Evolutionary conservation across 2,329 filamentous ascomycete species (phyloP).

Genomic region (Penicillium concentricum): DNA sequence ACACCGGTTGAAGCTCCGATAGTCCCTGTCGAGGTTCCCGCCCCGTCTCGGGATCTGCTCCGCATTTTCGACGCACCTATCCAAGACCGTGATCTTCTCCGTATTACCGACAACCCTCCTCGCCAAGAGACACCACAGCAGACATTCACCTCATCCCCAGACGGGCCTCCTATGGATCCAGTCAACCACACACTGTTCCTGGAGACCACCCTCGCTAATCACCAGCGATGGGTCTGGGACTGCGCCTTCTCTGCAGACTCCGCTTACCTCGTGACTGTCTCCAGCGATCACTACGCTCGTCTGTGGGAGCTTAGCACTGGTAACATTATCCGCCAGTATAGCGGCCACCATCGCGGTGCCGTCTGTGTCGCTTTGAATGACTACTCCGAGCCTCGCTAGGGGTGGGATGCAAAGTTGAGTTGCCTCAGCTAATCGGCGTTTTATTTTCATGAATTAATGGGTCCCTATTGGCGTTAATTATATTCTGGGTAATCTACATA

Average conservation of each 20-base stretch:
- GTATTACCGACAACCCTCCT: conserved; percentile 28
- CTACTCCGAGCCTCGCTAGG: conserved; percentile 54
- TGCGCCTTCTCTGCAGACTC: conserved; percentile 93
- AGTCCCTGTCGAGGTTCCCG: conserved; percentile 19
- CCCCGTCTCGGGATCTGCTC: conserved; percentile 25
- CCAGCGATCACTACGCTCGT: conserved; percentile 87
- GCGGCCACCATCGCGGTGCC: conserved; percentile 86
- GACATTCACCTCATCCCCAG: conserved; percentile 37
- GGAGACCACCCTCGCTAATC: conserved; percentile 81
- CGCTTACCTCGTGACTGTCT: conserved; percentile 89
- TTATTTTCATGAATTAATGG: background rate
- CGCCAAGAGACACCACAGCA: conserved; percentile 30
- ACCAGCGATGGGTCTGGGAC: conserved; percentile 97
- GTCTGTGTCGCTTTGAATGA: conserved; percentile 94
- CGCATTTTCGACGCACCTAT: conserved; percentile 27
- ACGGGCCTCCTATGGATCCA: conserved; percentile 43
- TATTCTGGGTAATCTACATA: conserved; percentile 8
- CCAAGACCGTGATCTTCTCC: conserved; percentile 27
- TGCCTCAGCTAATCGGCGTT: background rate
- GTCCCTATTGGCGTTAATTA: conserved; percentile 2
- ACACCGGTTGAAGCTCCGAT: conserved; percentile 16
- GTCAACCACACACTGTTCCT: conserved; percentile 64
- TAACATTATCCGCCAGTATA: conserved; percentile 90
- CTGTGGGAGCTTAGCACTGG: conserved; percentile 87
- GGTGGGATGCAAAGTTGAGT: background rate